phyloP scores from a whole-genome alignment of 176 grass and related monocot genomes.

The Carex kokanica region DNA sequence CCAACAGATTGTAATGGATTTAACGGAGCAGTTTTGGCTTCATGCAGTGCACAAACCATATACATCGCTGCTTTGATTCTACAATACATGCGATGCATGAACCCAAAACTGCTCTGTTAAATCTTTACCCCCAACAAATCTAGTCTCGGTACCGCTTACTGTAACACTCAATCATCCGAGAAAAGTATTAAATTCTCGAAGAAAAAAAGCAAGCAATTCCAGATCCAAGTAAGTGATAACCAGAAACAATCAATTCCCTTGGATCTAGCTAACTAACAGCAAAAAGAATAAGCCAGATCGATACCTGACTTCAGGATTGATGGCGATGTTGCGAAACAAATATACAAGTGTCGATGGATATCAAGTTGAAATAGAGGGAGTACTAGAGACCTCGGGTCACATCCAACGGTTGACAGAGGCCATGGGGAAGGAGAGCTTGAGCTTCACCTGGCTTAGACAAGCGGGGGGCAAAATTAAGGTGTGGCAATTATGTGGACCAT shows the following conservation, averaged over 20 bases:
- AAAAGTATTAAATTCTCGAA: not conserved
- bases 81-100: too few species aligned
- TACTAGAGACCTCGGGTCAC: constrained; percentile 57
- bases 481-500: constrained; percentile 16
- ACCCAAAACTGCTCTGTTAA: too few species aligned
- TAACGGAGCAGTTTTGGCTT: too few species aligned
- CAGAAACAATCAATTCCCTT: not conserved
- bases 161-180: not conserved
- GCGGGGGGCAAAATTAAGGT: not conserved
- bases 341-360: too few species aligned
- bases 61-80: too few species aligned
- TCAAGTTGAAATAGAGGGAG: not conserved
- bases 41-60: too few species aligned
- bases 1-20: too few species aligned
- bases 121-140: not conserved
- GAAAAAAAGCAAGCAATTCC: not conserved
- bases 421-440: constrained; percentile 31
- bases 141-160: not conserved
- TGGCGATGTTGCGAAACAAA: constrained; percentile 49
- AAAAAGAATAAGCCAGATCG: too few species aligned
- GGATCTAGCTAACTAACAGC: not conserved
- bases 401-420: constrained; percentile 59
- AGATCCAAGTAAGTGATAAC: not conserved
- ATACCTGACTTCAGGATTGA: constrained; percentile 89
- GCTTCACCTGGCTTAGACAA: too few species aligned